A percentile compares a stretch with the other conserved stretches of the same genome.
Evolutionary conservation across 2,329 filamentous ascomycete genomes (phyloP).

Genomic region (Claviceps cyperi): DNA sequence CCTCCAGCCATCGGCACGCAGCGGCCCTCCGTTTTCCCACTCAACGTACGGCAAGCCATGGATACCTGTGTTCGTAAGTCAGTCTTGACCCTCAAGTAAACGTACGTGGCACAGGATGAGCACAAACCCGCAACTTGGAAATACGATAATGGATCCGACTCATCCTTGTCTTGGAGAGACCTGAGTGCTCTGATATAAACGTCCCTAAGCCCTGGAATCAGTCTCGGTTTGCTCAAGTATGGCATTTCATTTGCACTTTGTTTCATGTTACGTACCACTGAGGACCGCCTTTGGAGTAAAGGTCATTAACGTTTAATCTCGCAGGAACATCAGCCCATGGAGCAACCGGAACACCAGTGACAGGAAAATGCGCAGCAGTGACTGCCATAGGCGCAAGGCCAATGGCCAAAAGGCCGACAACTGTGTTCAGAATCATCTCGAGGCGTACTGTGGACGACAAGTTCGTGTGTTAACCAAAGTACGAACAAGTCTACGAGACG

Average conservation of each 20-base stretch:
- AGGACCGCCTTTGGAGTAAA: conserved; percentile 26
- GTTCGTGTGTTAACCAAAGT: background rate
- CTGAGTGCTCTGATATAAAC: conserved; percentile 33
- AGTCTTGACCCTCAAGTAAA: background rate
- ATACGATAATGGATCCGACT: conserved; percentile 31
- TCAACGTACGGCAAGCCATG: conserved; percentile 28
- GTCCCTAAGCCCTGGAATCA: conserved; percentile 21
- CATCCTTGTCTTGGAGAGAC: conserved; percentile 25
- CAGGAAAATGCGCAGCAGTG: conserved; percentile 14
- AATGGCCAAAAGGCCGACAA: conserved; percentile 14
- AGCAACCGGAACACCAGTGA: conserved; percentile 26
- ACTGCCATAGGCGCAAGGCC: conserved; percentile 11
- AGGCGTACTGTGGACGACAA: background rate
- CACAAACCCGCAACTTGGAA: conserved; percentile 33
- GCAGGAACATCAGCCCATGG: conserved; percentile 26
- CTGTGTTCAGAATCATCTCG: conserved; percentile 10
- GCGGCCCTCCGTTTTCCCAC: conserved; percentile 26
- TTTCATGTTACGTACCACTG: conserved; percentile 23
- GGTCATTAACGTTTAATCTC: conserved; percentile 32
- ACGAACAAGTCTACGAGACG: background rate
- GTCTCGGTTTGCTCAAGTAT: background rate
- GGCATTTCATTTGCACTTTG: background rate
- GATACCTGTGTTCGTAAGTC: conserved; percentile 16
- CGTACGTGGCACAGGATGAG: background rate
- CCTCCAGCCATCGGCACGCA: conserved; percentile 15